phyloP scores from a whole-genome alignment of 257 asterid species.

The Linaria vulgaris region DNA sequence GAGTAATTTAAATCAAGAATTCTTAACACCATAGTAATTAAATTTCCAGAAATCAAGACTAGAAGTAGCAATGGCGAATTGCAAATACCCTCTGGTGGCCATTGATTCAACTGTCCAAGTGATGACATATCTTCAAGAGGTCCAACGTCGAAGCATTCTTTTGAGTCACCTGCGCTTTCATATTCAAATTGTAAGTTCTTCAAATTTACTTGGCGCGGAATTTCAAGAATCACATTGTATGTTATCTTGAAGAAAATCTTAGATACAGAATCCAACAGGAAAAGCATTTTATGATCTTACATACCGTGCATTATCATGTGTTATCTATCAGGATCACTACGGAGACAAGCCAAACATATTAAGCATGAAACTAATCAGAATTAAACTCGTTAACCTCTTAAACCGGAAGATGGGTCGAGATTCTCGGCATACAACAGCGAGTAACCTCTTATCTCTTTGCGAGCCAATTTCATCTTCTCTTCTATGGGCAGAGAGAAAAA shows the following conservation, averaged over 20 bases:
- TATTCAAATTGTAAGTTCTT: background rate
- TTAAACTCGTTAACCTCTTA: conserved; percentile 36
- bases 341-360: background rate
- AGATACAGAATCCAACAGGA: too few species aligned
- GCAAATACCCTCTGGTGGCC: conserved; percentile 56
- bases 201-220: background rate
- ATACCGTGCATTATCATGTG: too few species aligned
- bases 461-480: conserved; percentile 44
- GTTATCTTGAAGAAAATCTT: background rate
- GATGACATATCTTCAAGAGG: conserved; percentile 33
- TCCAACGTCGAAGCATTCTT: conserved; percentile 58
- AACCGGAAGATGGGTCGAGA: conserved; percentile 42
- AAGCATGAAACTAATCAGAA: background rate
- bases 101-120: conserved; percentile 43
- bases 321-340: too few species aligned
- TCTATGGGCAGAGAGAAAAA: conserved; percentile 46
- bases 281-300: too few species aligned
- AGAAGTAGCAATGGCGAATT: background rate
- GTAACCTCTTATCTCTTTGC: conserved; percentile 47
- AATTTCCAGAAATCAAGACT: background rate
- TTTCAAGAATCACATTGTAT: background rate
- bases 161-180: conserved; percentile 47
- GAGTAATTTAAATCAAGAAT: background rate
- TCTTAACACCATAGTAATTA: too few species aligned
- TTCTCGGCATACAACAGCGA: conserved; percentile 54